phyloP scores from a whole-genome alignment of 169 alveolate genomes.

The Plasmodium chabaudi region DNA sequence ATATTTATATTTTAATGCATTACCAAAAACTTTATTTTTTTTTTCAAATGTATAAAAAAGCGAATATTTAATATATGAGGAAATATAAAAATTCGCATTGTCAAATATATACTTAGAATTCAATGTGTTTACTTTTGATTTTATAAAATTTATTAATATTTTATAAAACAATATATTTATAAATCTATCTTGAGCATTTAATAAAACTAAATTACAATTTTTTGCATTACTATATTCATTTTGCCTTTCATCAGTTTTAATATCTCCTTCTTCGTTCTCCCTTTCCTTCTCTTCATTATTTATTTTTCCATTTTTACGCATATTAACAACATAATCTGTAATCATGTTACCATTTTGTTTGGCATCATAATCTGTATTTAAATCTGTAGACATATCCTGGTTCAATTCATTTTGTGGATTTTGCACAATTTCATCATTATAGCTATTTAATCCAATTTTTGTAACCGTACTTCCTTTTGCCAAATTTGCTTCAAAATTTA shows the following conservation, averaged over 20 bases:
- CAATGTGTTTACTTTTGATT: constrained; percentile 28
- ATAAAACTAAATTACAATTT: constrained; percentile 37
- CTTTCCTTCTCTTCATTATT: background rate
- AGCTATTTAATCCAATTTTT: background rate
- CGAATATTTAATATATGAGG: constrained; percentile 44
- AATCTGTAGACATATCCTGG: too few species aligned
- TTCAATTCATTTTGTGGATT: too few species aligned
- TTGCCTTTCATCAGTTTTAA: background rate
- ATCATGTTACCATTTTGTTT: background rate
- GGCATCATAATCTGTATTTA: too few species aligned
- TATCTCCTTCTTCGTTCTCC: background rate
- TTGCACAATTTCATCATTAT: background rate
- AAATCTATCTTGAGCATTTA: constrained; percentile 62
- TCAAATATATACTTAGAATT: constrained; percentile 49
- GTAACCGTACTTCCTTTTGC: background rate
- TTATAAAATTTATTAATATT: constrained; percentile 43
- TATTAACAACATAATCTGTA: background rate
- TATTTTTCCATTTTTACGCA: background rate
- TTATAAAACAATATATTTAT: constrained; percentile 48
- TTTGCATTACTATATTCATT: constrained; percentile 12
- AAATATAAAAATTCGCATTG: constrained; percentile 36
- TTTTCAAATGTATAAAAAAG: constrained; percentile 45
- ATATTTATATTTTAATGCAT: constrained; percentile 50
- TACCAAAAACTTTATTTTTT: constrained; percentile 7
- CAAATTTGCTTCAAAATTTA: background rate